These are phyloP conservation scores for Nymphaea thermarum DNA, from an alignment of 164 flowering plant species.

Conservation along the genomic window DNA sequence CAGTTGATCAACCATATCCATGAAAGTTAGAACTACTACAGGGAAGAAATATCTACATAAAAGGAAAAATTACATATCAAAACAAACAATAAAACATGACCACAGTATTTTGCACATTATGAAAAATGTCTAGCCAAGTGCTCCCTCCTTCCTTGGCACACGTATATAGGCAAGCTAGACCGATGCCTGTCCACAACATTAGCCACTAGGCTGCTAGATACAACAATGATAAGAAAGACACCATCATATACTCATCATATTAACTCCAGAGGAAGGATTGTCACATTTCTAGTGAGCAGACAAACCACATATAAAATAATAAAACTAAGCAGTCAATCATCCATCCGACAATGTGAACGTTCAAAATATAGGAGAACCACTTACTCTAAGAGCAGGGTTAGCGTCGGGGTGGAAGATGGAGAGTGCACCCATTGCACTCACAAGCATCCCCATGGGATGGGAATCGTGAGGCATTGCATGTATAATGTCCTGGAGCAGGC, in stretches of 20 bases:
- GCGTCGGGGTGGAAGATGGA: conserved; percentile 99
- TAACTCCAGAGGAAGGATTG: neutral
- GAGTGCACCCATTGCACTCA: conserved; percentile 94
- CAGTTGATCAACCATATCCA: no score
- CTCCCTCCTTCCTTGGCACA: no score
- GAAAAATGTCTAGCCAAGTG: no score
- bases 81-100: no score
- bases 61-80: neutral
- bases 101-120: no score
- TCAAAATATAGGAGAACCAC: conserved; percentile 3
- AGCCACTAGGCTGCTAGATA: no score
- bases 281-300: neutral
- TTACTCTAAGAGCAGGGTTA: conserved; percentile 90
- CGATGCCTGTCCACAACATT: no score
- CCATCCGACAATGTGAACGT: neutral
- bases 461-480: conserved; percentile 99
- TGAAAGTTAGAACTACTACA: neutral
- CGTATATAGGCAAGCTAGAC: no score
- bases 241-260: neutral
- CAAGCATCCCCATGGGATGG: conserved; percentile 96
- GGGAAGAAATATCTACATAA: neutral
- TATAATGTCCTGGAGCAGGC: conserved; percentile 54
- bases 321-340: neutral
- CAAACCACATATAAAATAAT: neutral
- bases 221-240: no score